Base-by-base conservation (phyloP, 2,329 filamentous ascomycete species). In the Aspergillus ochraceus region DNA sequence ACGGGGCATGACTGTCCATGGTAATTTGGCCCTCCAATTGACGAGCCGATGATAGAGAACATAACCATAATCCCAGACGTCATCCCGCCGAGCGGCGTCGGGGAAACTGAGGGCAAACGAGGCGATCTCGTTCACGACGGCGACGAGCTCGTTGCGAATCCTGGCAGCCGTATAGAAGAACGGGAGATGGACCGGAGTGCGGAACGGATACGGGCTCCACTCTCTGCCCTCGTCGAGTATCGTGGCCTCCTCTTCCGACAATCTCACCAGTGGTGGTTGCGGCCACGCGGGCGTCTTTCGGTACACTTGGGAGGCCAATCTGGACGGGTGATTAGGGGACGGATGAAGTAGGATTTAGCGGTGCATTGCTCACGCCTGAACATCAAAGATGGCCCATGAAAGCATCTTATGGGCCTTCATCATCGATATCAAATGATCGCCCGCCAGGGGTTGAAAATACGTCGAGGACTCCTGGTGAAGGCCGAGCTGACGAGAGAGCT, bases 251-350 rank as follows among this genome's bases (percentile, higher is more conserved):
- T 64, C 49, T 2, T 36, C 54, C 2, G 61, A 63, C 29, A 66
- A 67, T 29, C 26, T 45, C n/a, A 64, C 57, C 17, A 57, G 52
- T 14, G 67, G 67, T 1, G 67, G 66, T 1, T 49, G 45, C 12
- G 61, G 46, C 65, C 66, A 67, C 4, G 55, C 60, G 2, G 63
- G 59, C 12, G 49, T 26, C 50, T 67, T 69, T 17, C 64, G 57
- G 24, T 69, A 68, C 6, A 69, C 67, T 49, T 68, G 66, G 2
- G 66, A 61, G 6, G 61, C 65, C n/a, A 69, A 53, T 8, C 67
- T 69, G 30, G 55, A 19, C 6, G n/a, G 3, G 1, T 42, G 17
- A n/a, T 66, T 54, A 64, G 58, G 14, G 20, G 11, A 6, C 11
- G 6, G 20, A 29, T 17, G 29, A 19, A 4, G 49, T 17, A 5